Base-by-base conservation (phyloP, 768 basidiomycete genomes). In the Mycena vulgaris region DNA sequence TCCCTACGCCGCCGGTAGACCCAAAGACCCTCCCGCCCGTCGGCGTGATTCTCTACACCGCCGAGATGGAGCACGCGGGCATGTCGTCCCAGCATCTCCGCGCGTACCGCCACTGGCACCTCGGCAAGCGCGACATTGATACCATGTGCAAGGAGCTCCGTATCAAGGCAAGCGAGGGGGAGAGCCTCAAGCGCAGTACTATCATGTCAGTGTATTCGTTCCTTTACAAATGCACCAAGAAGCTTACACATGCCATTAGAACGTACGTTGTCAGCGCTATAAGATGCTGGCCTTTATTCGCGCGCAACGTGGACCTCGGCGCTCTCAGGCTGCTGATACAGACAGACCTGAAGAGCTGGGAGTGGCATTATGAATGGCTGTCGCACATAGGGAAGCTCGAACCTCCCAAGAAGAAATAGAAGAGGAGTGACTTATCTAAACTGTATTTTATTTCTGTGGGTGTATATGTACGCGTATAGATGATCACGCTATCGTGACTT, bases 181-280 rank as follows among this genome's bases (percentile, higher is more conserved):
- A 31, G 45, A 74, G 72, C 19, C 69, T 83, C 52, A 77, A 79
- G 59, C 74, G 70, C 19, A 45, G 66, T 2, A 82, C 82, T 16
- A 78, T 83, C 8, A 80, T 83, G 82, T 81, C 52, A 45, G 80
- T 78, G 7, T 37, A 42, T 5, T 39, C 6, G 2, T 11, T 17
- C 25, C 35, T 10, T 6, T 23, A 23, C 5, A 23, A 8, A 51
- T 51, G 8, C 6, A 30, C 13, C 5, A 25, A 30, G 3, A 9
- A 16, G 17, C 58, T 3, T 28, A 19, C 19, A 45, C 45, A 6
- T 45, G 45, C 17, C 37, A 14, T 21, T 48, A 82, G 82, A 23
- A 73, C 80, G 2, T 83, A 83, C 59, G 74, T 83, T 11, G 60
- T 83, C 21, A 70, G 63, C 17, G 80, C 81, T n/a, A 69, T 83